A percentile compares a stretch with the other conserved stretches of the same genome.
phyloP scores from a whole-genome alignment of 176 grass and related monocot genomes.

The Eragrostis curvula region DNA sequence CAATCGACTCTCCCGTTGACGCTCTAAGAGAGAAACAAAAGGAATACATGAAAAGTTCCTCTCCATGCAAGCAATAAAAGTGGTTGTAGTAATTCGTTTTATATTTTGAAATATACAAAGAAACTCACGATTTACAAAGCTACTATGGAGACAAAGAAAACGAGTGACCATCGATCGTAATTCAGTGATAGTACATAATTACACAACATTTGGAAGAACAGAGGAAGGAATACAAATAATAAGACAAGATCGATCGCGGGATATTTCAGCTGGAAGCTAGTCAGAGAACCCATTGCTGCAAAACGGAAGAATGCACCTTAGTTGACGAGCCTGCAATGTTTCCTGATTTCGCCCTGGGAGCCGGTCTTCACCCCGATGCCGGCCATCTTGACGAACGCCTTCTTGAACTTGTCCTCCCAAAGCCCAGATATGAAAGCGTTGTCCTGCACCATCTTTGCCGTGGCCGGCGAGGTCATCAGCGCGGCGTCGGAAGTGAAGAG shows the following conservation, averaged over 20 bases:
- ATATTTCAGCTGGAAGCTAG: neutral
- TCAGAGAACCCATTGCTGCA: neutral
- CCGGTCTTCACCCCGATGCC: constrained; percentile 40
- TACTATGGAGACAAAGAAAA: neutral
- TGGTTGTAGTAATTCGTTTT: no score
- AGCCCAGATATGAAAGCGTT: constrained; percentile 19
- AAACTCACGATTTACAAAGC: no score
- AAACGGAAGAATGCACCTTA: neutral
- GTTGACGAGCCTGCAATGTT: constrained; percentile 41
- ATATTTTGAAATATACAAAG: no score
- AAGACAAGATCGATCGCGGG: neutral
- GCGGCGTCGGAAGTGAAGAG: constrained; percentile 54
- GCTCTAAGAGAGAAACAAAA: no score
- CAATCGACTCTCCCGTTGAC: no score
- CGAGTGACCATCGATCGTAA: neutral
- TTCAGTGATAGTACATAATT: neutral
- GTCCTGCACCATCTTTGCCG: neutral
- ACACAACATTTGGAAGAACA: neutral
- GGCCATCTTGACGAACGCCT: constrained; percentile 49
- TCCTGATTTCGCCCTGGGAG: constrained; percentile 44
- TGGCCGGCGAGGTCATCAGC: constrained; percentile 37
- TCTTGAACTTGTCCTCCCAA: constrained; percentile 44
- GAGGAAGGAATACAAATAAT: neutral
- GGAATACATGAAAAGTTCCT: no score
- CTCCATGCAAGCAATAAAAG: no score